Evolutionary conservation across 768 basidiomycete species (phyloP).

Genomic region (Rhodocollybia butyracea): DNA sequence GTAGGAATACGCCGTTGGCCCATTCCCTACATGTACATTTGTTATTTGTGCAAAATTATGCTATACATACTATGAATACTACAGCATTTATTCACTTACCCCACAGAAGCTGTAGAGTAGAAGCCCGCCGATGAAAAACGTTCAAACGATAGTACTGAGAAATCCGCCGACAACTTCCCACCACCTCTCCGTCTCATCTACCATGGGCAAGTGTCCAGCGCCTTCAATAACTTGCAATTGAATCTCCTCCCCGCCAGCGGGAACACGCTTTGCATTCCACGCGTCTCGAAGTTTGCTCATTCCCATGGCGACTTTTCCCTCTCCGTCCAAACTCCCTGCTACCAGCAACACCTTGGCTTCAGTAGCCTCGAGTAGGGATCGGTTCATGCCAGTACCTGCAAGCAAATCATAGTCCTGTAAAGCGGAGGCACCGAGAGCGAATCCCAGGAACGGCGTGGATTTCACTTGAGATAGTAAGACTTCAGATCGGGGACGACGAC

Average conservation of each 20-base stretch:
- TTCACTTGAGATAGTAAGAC: constrained; percentile 17
- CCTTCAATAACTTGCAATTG: constrained; percentile 31
- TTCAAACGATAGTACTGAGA: too few species aligned
- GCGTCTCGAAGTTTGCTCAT: constrained; percentile 29
- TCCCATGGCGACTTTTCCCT: constrained; percentile 40
- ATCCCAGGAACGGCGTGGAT: constrained; percentile 38
- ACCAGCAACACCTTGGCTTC: constrained; percentile 29
- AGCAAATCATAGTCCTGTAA: constrained; percentile 43
- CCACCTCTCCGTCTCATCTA: constrained; percentile 43
- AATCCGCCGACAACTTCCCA: constrained; percentile 27
- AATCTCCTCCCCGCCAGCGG: constrained; percentile 16
- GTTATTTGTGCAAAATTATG: too few species aligned
- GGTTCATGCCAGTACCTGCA: constrained; percentile 11
- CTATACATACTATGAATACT: too few species aligned
- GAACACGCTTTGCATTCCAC: constrained; percentile 27
- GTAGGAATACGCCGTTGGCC: too few species aligned
- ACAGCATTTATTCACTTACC: too few species aligned
- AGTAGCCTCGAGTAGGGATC: not conserved
- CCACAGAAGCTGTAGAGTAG: too few species aligned
- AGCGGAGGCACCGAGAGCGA: constrained; percentile 43
- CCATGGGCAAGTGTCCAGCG: constrained; percentile 51
- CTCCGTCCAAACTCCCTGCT: constrained; percentile 46
- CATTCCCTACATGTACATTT: too few species aligned
- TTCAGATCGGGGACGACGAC: constrained; percentile 5
- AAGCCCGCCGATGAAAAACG: too few species aligned